Conservation (phyloP, 2,329 filamentous ascomycete genomes). For the Cladosporium sp. region DNA sequence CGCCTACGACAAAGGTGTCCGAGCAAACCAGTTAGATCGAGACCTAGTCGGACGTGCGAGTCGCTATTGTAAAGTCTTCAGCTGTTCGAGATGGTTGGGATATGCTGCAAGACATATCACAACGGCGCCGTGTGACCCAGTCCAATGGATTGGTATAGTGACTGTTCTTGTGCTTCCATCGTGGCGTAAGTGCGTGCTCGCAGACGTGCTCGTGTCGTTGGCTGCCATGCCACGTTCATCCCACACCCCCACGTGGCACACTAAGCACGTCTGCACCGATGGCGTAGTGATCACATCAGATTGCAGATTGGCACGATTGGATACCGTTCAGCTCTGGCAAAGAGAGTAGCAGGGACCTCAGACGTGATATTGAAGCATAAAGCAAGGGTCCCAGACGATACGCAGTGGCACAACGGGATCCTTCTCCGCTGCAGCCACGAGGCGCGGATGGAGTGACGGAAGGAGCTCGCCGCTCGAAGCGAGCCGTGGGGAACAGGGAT, state of each 20-base stretch:
- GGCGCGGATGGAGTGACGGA: not conserved
- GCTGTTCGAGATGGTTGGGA: not conserved
- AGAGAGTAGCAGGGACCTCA: not conserved
- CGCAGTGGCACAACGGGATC: not conserved
- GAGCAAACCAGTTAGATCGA: not conserved
- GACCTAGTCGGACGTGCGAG: not conserved
- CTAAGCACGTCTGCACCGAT: not conserved
- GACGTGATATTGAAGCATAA: conserved; percentile 1
- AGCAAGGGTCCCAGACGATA: not conserved
- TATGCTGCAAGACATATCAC: not conserved
- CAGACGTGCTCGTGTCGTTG: not conserved
- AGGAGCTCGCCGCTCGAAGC: conserved; percentile 1
- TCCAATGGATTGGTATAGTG: not conserved
- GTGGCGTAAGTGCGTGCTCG: not conserved
- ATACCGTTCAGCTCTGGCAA: not conserved
- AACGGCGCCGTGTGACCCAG: not conserved
- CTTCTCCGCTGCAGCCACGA: not conserved
- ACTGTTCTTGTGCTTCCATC: not conserved
- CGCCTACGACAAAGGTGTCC: not conserved
- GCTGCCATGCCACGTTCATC: not conserved
- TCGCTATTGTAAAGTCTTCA: not conserved
- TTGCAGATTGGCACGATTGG: too few species aligned
- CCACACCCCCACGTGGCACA: not conserved
- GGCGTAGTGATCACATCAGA: not conserved
- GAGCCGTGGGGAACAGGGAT: conserved; percentile 1